Base-by-base conservation (phyloP, 2,329 filamentous ascomycete genomes). In the Purpureocillium takamizusanense region DNA sequence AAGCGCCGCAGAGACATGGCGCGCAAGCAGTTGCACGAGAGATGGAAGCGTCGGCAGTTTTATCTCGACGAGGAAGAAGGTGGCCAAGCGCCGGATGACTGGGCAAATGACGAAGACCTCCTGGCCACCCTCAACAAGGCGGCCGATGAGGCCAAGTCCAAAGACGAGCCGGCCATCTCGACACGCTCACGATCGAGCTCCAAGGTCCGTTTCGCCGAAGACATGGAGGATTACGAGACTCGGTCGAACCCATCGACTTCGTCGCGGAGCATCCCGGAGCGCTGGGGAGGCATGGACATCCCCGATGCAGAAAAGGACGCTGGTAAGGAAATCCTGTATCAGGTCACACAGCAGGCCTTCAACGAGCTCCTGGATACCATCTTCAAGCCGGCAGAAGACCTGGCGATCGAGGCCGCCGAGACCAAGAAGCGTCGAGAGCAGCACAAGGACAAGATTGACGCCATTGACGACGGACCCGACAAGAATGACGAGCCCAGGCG, bases 341-440 rank as follows among this genome's bases (percentile, higher is more conserved):
- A 95, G 56, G 80, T 94, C 25, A 88, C 86, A 1, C 88, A 95
- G 58, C 84, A 95, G 59, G 60, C 87, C 1, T 86, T 95, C 63
- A 95, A 97, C 52, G 88, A 97, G 60, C 68, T 97, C 2, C 74
- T 98, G 1, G 86, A 97, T 53, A 74, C 80, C 1, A 70, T 98
- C 0, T 98, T 98, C 65, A 83, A 83, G 48, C 69, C 74, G 4
- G 82, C 83, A 46, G 90, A 97, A 58, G 81, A 89, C 45, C 58
- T 86, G 14, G 81, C 87, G 2, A 63, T 92, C 42, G 72, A 78
- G 39, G 81, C 80, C 10, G 73, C 76, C 8, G 69, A 73, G 35
- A 86, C 82, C 0, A 76, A 74, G 44, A 63, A 65, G 9, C 67
- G 77, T 40, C 76, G 86, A 30, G 68, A 78, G 38, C 70, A 66